Evolutionary conservation across 805 yeast species (phyloP), one percentile per base, ranked within the genome.

Genomic region (Spathaspora boniae): DNA sequence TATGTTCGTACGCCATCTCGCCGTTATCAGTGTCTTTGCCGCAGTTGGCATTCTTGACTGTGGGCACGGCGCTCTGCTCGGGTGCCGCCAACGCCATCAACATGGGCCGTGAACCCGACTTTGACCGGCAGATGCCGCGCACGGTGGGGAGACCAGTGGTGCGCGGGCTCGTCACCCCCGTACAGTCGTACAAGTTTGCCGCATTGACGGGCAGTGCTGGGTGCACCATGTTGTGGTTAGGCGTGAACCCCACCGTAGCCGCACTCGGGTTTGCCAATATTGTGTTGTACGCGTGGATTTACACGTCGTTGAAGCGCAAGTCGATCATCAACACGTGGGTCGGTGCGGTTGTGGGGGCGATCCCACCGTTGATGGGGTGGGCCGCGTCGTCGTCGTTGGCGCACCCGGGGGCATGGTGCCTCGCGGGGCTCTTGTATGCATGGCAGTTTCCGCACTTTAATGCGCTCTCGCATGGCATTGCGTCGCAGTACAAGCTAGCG

Each of bases 361-460:
- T 93, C 31, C 98, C 98, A 0, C 98, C 98, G 15, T 70, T 93
- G 33, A 93, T 93, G 98, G 98, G 98, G 2, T 93, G 98, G 98
- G 96, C 96, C 2, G 70, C 72, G 1, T 84, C 96, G 9, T 78
- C 86, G 3, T 76, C 88, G 1, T 61, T 89, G 24, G 46, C 72
- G 3, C 86, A 87, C 44, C 96, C 98, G 0, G 97, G 93, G 6
- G 94, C 95, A 3, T 91, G 98, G 98, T 79, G 89, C 53, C 65
- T 93, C 16, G 97, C 97, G 1, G 86, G 83, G 0, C 63, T 93
- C 34, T 64, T 93, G 26, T 93, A 85, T 54, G 96, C 97, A 5
- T 93, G 98, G 98, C 98, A 93, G 60, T 93, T 93, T 59, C 98
- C 98, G 2, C 98, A 93, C 58, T 93, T 93, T 68, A 93, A 91